phyloP scores from a whole-genome alignment of 371 early-diverging fungal genomes.

The Actinomortierella ambigua region DNA sequence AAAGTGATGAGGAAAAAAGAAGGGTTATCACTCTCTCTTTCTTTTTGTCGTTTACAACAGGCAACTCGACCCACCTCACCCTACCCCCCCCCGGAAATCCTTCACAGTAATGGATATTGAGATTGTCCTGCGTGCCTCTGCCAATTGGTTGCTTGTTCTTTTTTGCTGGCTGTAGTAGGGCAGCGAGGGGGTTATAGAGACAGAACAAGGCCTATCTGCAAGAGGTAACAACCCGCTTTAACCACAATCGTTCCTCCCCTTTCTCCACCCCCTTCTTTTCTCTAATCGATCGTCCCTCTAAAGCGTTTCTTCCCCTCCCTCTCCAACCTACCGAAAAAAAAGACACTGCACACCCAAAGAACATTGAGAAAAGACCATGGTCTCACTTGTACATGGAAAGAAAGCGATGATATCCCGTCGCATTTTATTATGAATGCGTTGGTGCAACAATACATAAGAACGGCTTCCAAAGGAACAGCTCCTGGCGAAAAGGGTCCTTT shows the following conservation, averaged over 20 bases:
- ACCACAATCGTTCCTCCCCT: no score
- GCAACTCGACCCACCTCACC: neutral
- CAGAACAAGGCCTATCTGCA: neutral
- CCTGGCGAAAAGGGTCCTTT: no score
- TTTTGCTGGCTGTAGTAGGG: neutral
- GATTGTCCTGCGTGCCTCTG: neutral
- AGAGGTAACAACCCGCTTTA: no score
- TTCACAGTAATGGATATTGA: no score
- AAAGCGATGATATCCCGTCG: no score
- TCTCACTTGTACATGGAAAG: no score
- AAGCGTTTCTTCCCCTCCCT: no score
- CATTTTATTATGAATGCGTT: no score
- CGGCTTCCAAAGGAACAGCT: no score
- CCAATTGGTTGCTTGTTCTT: neutral
- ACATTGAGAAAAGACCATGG: neutral
- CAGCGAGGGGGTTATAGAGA: neutral
- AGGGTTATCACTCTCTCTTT: neutral
- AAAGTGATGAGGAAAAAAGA: neutral
- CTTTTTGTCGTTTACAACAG: neutral
- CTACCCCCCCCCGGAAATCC: neutral
- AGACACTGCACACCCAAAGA: neutral
- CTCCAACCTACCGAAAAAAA: neutral
- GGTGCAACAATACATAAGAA: no score
- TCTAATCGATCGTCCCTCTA: no score
- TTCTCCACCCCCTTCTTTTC: no score